Percentiles rank a stretch among this genome's conserved stretches.
These are phyloP conservation scores for Suillus subalutaceus DNA, from an alignment of 768 basidiomycete genomes.

Conservation along the genomic window DNA sequence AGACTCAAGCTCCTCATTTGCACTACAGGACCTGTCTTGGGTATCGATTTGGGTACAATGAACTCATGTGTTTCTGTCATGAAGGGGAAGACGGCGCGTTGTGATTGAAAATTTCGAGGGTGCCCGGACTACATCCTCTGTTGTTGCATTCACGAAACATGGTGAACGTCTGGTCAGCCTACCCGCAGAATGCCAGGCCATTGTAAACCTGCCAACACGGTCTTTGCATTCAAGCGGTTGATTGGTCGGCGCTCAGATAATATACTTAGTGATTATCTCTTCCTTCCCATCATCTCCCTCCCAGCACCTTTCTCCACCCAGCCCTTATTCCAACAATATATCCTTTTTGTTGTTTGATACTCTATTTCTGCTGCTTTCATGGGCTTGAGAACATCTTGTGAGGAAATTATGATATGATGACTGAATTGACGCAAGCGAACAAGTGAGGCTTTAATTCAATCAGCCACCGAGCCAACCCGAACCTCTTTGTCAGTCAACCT, in stretches of 20 bases:
- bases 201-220: constrained; percentile 95
- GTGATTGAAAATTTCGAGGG: constrained; percentile 99
- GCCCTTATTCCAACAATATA: too few species aligned
- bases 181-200: constrained; percentile 96
- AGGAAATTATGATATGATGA: too few species aligned
- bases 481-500: too few species aligned
- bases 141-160: constrained; percentile 98
- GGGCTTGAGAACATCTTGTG: too few species aligned
- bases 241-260: constrained; percentile 97
- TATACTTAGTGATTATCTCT: too few species aligned
- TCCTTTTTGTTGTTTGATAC: too few species aligned
- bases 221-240: constrained; percentile 92
- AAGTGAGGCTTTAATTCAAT: too few species aligned
- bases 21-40: constrained; percentile 77
- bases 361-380: too few species aligned
- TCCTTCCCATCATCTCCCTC: too few species aligned
- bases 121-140: constrained; percentile 96
- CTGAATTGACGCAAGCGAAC: too few species aligned
- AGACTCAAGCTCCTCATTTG: constrained; percentile 1
- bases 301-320: too few species aligned
- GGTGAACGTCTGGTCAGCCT: constrained; percentile 95
- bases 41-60: constrained; percentile 96
- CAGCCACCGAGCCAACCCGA: too few species aligned
- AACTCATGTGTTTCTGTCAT: constrained; percentile 93
- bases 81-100: constrained; percentile 92